These are phyloP conservation scores for Tolypocladium capitatum DNA, from an alignment of 2,329 filamentous ascomycete genomes.

Conservation along the genomic window DNA sequence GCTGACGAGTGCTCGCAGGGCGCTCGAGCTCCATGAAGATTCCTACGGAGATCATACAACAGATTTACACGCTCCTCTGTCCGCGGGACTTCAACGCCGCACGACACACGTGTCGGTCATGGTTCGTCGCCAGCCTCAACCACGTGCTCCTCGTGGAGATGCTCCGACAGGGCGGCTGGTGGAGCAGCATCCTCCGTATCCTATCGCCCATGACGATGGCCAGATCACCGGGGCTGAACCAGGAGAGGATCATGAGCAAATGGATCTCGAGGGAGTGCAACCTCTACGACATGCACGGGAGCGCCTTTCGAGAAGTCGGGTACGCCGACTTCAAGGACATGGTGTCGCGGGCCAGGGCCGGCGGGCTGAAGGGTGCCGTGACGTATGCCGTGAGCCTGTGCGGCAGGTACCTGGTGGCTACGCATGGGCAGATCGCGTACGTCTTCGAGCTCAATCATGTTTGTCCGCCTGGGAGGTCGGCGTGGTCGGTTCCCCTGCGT, in stretches of 20 bases:
- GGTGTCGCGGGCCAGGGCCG: slow-evolving; percentile 7
- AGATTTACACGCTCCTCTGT: slow-evolving; percentile 19
- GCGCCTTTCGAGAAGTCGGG: slow-evolving; percentile 19
- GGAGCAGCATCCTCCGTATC: slow-evolving; percentile 19
- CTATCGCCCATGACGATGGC: slow-evolving; percentile 9
- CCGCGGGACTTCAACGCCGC: slow-evolving; percentile 42
- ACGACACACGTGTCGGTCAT: slow-evolving; percentile 43
- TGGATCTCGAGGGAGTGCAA: slow-evolving; percentile 27
- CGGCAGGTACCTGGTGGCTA: slow-evolving; percentile 42
- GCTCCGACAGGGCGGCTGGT: slow-evolving; percentile 43
- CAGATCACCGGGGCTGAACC: slow-evolving; percentile 6
- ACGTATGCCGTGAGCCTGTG: slow-evolving; percentile 43
- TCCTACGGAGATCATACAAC: slow-evolving; percentile 22
- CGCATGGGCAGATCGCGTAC: slow-evolving; percentile 38
- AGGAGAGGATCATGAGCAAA: slow-evolving; percentile 25
- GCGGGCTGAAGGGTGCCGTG: slow-evolving; percentile 12
- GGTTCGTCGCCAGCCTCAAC: slow-evolving; percentile 46
- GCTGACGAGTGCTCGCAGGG: slow-evolving; percentile 2
- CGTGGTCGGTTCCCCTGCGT: slow-evolving; percentile 12
- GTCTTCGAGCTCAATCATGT: slow-evolving; percentile 34
- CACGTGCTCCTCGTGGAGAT: slow-evolving; percentile 34
- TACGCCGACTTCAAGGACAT: slow-evolving; percentile 23
- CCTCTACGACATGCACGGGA: slow-evolving; percentile 6
- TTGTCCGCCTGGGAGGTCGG: slow-evolving; percentile 15
- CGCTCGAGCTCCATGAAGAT: slow-evolving; percentile 13